phyloP scores from a whole-genome alignment of 331 rosid species.

The Pyracantha coccinea region DNA sequence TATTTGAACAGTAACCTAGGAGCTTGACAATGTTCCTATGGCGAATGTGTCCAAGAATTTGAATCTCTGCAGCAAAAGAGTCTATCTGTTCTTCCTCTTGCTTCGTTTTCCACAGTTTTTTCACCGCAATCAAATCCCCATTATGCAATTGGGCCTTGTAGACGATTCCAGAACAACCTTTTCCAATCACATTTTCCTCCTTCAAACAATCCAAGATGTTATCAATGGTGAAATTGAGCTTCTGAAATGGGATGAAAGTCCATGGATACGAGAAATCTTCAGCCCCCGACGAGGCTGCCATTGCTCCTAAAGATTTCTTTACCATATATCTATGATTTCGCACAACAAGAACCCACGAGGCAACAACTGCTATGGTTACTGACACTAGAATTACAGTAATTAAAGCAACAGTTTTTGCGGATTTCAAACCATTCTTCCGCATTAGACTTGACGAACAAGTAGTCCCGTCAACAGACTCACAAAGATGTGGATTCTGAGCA shows the following conservation, averaged over 20 bases:
- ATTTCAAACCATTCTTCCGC: slow-evolving; percentile 40
- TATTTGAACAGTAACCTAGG: slow-evolving; percentile 78
- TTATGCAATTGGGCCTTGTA: slow-evolving; percentile 72
- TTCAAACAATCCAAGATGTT: slow-evolving; percentile 76
- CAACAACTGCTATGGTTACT: slow-evolving; percentile 42
- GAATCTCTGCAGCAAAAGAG: slow-evolving; percentile 89
- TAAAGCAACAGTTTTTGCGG: slow-evolving; percentile 49
- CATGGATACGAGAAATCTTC: slow-evolving; percentile 97
- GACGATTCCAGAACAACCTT: slow-evolving; percentile 87
- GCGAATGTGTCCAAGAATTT: slow-evolving; percentile 85
- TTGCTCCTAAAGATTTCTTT: slow-evolving; percentile 35
- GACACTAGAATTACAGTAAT: slow-evolving; percentile 46
- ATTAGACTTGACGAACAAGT: slow-evolving; percentile 58
- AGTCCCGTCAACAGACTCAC: slow-evolving; percentile 61
- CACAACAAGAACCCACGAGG: slow-evolving; percentile 53
- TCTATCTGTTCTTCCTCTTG: slow-evolving; percentile 67
- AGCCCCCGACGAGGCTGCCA: slow-evolving; percentile 36
- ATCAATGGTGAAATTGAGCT: slow-evolving; percentile 62
- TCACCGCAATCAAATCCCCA: slow-evolving; percentile 80
- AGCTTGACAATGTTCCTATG: slow-evolving; percentile 86
- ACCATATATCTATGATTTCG: slow-evolving; percentile 41
- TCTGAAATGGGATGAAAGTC: slow-evolving; percentile 91
- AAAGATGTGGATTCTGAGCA: slow-evolving; percentile 49
- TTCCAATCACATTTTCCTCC: slow-evolving; percentile 79
- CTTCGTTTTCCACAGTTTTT: slow-evolving; percentile 84